A percentile compares a stretch with the other conserved stretches of the same genome.
Evolutionary conservation across 106 monocot species (phyloP).

Genomic region (Platanthera zijinensis): DNA sequence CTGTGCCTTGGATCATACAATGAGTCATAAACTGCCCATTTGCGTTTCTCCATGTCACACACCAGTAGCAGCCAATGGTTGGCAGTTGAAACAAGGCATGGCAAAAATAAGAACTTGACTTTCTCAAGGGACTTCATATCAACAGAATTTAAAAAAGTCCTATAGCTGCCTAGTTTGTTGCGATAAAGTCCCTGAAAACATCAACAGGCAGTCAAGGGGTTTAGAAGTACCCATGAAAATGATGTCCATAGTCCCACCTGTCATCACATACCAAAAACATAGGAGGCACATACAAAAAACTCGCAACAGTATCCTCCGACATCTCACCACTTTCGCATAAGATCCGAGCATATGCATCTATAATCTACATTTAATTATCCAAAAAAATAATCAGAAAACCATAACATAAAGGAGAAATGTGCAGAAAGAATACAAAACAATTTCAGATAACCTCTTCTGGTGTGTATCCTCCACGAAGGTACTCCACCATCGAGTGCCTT

Average conservation of each 20-base stretch:
- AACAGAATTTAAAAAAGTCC: conserved; percentile 4
- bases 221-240: not conserved
- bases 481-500: conserved; percentile 6
- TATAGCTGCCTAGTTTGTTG: conserved; percentile 10
- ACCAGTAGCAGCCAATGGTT: conserved; percentile 7
- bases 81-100: conserved; percentile 1
- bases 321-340: not conserved
- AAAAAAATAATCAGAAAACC: not conserved
- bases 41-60: not conserved
- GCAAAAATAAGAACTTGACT: not conserved
- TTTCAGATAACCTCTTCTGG: conserved; percentile 6
- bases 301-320: not conserved
- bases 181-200: conserved; percentile 9
- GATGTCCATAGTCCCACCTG: not conserved
- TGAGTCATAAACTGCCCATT: conserved; percentile 3
- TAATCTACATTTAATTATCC: conserved; percentile 2
- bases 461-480: conserved; percentile 3
- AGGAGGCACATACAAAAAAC: conserved; percentile 10
- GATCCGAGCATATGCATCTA: conserved; percentile 8
- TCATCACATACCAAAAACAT: conserved; percentile 7
- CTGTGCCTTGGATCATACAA: conserved; percentile 7
- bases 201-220: not conserved
- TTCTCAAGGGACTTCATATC: conserved; percentile 3
- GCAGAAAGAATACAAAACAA: not conserved
- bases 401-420: not conserved